Evolutionary conservation across 345 rosid genomes (phyloP), one percentile per base, ranked within the genome.

Genomic region (Ceriops tagal): DNA sequence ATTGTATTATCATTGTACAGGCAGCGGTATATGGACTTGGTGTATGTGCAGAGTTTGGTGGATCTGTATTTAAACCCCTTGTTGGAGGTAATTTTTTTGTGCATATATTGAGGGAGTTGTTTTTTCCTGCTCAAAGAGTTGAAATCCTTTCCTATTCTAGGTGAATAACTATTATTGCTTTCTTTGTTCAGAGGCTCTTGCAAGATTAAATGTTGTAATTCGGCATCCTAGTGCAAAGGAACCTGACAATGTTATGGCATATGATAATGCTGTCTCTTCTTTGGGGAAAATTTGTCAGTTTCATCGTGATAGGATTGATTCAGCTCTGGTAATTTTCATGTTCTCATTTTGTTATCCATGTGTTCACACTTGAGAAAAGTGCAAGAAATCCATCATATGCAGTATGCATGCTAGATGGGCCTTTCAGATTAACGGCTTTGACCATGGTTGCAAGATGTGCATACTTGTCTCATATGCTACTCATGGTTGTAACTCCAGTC

Each of bases 11-110:
- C 64, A 20, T 67, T 71, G 69, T 81, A 68, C 88, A 92, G 98
- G 99, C 99, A 39, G 99, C 99, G 3, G 99, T 96, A 27, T 96
- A 96, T 79, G 99, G 99, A 69, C 93, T 96, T 62, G 99, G 99
- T 80, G 98, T 96, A 67, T 96, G 99, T 87, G 96, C 98, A 37
- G 99, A 96, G 82, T 89, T 90, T 77, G 99, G 99, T 22, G 92
- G 96, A 57, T 73, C 91, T 30, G 86, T 83, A 24, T 89, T 96
- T 81, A 92, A 90, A 79, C 93, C 96, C 55, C 96, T 96, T 79
- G 96, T 90, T 71, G 97, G 98, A 84, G 99, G 99, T 95, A 81
- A 31, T 55, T 1, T 43, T 43, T 69, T 67, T 69, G 20, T 58
- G 51, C 11, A 64, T 58, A 55, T 68, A 22, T 60, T 64, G 5